Evolutionary conservation across 2,329 filamentous ascomycete genomes (phyloP), one percentile per base, ranked within the genome.

Genomic region (Dendrostoma leiphaemia): DNA sequence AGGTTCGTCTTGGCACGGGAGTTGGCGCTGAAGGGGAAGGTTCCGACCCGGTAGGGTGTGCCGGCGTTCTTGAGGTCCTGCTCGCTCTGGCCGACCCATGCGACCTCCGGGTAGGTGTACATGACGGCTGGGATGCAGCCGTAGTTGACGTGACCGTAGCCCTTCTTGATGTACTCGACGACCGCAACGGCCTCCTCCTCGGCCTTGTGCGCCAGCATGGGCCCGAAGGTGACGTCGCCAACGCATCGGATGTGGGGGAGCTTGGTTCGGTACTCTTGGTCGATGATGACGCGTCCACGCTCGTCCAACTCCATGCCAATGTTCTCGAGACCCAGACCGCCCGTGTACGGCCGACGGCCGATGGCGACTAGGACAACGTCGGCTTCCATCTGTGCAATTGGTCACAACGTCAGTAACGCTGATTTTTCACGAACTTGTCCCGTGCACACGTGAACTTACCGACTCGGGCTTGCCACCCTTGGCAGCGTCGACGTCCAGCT

Each of bases 151-250:
- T 99, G 94, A 56, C 94, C 94, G 74, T 95, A 89, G 62, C 91
- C 91, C 82, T 97, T 97, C 79, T 90, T 93, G 75, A 99, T 94
- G 81, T 91, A 97, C 76, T 99, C 94, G 60, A 97, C 82, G 54
- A 88, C 93, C 29, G 94, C 94, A 60, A 97, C 92, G 57, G 84
- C 94, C 77, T 99, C 94, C 77, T 99, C 94, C 77, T 99, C 94
- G 48, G 94, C 94, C 84, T 99, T 99, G 84, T 99, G 94, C 51
- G 94, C 94, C 67, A 99, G 86, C 94, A 99, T 99, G 68, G 92
- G 92, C 9, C 94, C 94, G 72, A 99, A 99, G 44, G 94, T 99
- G 69, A 85, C 90, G 73, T 97, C 94, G 69, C 94, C 94, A 63
- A 97, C 89, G 66, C 93, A 94, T 66, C 94, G 92, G 73, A 99